Evolutionary conservation across 495 filamentous ascomycete genomes (phyloP), one percentile per base, ranked within the genome.

Genomic region (Acidomyces sp.): DNA sequence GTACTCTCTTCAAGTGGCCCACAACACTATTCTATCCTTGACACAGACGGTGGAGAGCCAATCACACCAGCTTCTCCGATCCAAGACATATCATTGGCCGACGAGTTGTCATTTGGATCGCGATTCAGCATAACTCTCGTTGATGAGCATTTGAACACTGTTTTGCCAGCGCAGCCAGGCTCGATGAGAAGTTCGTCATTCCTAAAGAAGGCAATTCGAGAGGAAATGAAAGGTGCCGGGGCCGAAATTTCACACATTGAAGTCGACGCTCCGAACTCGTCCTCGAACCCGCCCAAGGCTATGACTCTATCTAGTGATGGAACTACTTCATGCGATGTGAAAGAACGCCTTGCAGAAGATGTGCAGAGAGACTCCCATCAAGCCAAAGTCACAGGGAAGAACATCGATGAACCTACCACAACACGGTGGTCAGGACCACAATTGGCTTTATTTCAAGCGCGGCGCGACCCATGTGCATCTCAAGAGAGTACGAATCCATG

Each of bases 391-490:
- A 28, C 26, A 18, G 6, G 12, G n/a, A 19, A 6, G 29, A 9
- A 11, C 6, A 25, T n/a, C 28, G 4, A 27, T 5, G 18, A n/a
- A 16, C 37, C 4, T 28, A 39, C n/a, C n/a, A n/a, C n/a, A 24
- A 33, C 44, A 13, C 48, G 47, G 34, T 47, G 43, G 48, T 28
- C 43, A 5, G 48, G 44, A 3, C 46, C 48, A 10, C 48, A 52
- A 23, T 21, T 20, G 5, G 5, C 44, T 10, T 44, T 52, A 12
- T 4, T 33, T 15, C 32, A 52, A 43, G 48, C 48, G 11, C 43
- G 44, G 13, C 31, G 31, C 4, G 43, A 52, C 13, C 24, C 47
- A 15, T 52, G 42, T 25, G 19, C 16, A 5, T 52, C 43, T 1
- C 48, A 33, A 15, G 22, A 23, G 16, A 46, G 46, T 19, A 24